phyloP scores from a whole-genome alignment of 495 filamentous ascomycete genomes.

The Annulohypoxylon maeteangense region DNA sequence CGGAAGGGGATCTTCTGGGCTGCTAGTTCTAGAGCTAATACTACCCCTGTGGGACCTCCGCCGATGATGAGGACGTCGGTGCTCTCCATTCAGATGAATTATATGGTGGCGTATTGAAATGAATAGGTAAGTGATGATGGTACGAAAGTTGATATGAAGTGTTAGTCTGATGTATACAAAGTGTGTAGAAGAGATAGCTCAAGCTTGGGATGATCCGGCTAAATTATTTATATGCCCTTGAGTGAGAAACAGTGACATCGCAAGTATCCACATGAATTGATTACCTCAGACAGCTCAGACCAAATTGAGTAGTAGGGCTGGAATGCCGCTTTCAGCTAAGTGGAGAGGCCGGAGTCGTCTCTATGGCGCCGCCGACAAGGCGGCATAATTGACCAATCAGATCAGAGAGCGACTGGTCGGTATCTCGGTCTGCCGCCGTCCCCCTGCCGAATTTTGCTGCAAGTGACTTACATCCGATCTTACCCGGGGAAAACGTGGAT shows the following conservation, averaged over 20 bases:
- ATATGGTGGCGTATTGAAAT: no score
- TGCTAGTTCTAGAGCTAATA: conserved; percentile 1
- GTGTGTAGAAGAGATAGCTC: background rate
- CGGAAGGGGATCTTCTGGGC: conserved; percentile 6
- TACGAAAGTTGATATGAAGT: background rate
- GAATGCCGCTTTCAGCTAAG: background rate
- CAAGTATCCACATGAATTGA: background rate
- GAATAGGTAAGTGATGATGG: background rate
- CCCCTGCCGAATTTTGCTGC: background rate
- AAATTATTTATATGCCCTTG: background rate
- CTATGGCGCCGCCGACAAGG: background rate
- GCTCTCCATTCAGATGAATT: conserved; percentile 3
- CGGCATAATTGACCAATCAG: conserved; percentile 2
- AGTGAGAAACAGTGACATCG: background rate
- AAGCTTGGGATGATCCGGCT: background rate
- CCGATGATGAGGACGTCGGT: conserved; percentile 5
- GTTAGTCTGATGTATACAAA: background rate
- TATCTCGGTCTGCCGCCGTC: background rate
- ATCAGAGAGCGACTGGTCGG: background rate
- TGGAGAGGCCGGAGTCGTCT: background rate
- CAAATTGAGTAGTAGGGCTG: background rate
- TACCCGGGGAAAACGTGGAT: background rate
- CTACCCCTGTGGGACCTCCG: background rate
- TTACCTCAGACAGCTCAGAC: background rate
- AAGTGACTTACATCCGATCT: background rate